Conservation (phyloP, 352 stramenopile species). For the Pythium sp. region DNA sequence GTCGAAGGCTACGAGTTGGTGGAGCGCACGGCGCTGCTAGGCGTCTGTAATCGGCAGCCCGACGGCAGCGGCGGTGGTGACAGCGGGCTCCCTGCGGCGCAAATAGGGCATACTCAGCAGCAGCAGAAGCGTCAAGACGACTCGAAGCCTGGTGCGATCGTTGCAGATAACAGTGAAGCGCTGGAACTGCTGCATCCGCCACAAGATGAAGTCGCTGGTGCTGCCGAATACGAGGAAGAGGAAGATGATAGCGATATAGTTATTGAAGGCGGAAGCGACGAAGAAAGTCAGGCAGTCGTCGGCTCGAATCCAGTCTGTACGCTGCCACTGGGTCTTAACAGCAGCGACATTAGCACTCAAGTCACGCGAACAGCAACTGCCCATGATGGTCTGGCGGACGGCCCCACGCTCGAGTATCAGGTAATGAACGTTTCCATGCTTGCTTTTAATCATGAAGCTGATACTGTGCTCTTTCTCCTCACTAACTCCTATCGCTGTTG, state of each 20-base stretch:
- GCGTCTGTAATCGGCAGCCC: conserved; percentile 53
- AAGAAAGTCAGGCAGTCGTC: neutral
- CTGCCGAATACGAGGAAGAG: neutral
- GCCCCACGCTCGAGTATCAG: conserved; percentile 73
- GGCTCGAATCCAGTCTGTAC: conserved; percentile 4
- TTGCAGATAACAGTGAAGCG: conserved; percentile 8
- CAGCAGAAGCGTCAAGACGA: conserved; percentile 17
- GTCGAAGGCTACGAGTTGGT: conserved; percentile 75
- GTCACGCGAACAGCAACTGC: neutral
- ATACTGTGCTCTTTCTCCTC: neutral
- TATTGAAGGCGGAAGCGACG: neutral
- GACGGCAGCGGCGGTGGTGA: neutral
- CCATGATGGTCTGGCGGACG: conserved; percentile 22
- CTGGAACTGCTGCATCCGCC: conserved; percentile 19
- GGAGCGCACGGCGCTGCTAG: conserved; percentile 59
- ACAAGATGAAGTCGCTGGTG: conserved; percentile 3
- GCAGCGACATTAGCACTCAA: conserved; percentile 10
- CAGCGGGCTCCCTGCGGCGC: neutral
- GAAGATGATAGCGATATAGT: neutral
- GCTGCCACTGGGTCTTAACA: conserved; percentile 20
- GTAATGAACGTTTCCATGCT: conserved; percentile 8
- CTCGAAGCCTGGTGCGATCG: neutral
- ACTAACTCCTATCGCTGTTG: neutral
- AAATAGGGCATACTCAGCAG: conserved; percentile 12
- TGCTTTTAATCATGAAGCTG: neutral